Evolutionary conservation across 164 flowering plant species (phyloP), one percentile per base, ranked within the genome.

Genomic region (Macadamia tetraphylla): DNA sequence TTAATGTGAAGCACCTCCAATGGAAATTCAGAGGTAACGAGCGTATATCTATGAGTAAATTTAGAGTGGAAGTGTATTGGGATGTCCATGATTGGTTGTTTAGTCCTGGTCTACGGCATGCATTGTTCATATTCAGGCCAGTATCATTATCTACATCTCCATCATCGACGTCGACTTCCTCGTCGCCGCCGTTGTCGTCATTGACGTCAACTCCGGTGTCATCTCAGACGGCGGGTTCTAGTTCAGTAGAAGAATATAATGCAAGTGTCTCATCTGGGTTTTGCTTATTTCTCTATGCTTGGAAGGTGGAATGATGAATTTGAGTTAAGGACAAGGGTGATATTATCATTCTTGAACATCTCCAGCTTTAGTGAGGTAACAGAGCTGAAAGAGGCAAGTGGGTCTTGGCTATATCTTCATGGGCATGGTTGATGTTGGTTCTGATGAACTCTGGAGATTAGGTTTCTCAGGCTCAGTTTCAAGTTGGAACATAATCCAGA

Each of bases 51-150:
- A 69, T 86, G 9, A 78, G 78, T 64, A 86, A 82, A 71, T 18
- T 68, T 18, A 79, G 84, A 75, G 78, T 88, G 10, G 90, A 88
- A 67, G 86, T 88, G 0, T 88, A 74, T 66, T 88, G 94, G 94
- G 90, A 88, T 76, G 88, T 86, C 58, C 94, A 88, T 81, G 94
- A 85, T 44, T 88, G 94, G 90, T 82, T 88, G 0, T 88, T 88
- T 60, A 81, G 81, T 61, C 88, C 90, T 72, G 90, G 90, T 29
- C 67, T 85, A 65, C 78, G 86, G 75, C 88, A 85, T 71, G 90
- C 87, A 0, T 73, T 86, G 74, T 86, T 88, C 70, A 85, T 88
- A 63, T 84, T 88, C 56, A 86, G 81, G 75, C 94, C 94, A 35
- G 56, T 59, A 49, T 32, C 78, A 53, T 60, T 79, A 68, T 59